Evolutionary conservation across 306 rosid genomes (phyloP).

Genomic region (Hippophae tibetana): DNA sequence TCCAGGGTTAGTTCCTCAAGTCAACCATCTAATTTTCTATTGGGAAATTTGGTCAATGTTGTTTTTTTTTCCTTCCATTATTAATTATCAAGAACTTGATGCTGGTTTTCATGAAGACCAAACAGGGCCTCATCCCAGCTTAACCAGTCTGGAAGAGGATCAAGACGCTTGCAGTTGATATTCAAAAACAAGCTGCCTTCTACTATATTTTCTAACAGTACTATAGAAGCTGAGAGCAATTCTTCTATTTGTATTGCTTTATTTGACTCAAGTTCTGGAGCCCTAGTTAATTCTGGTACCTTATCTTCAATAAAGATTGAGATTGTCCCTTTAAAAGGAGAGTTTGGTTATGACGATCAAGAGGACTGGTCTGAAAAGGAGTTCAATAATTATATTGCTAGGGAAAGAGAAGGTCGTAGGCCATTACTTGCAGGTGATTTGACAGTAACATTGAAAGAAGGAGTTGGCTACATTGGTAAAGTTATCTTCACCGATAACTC

Average conservation of each 20-base stretch:
- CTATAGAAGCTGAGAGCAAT: conserved; percentile 20
- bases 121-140: conserved; percentile 19
- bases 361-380: conserved; percentile 50
- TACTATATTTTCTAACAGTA: conserved; percentile 28
- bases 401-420: conserved; percentile 39
- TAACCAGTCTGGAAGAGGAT: conserved; percentile 22
- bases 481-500: conserved; percentile 52
- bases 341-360: conserved; percentile 25
- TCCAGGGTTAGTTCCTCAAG: conserved; percentile 35
- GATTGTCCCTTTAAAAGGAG: conserved; percentile 42
- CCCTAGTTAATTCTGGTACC: conserved; percentile 31
- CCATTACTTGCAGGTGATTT: conserved; percentile 44
- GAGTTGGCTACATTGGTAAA: conserved; percentile 25
- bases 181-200: conserved; percentile 26
- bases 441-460: conserved; percentile 27
- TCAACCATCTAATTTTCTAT: background rate
- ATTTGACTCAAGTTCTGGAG: conserved; percentile 28
- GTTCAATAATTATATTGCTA: conserved; percentile 31
- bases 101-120: background rate
- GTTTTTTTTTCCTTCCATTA: too few species aligned
- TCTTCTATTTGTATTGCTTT: conserved; percentile 28
- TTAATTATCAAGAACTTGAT: too few species aligned
- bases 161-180: conserved; percentile 31
- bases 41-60: too few species aligned
- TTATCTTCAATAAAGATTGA: conserved; percentile 37